Percentiles rank a stretch among this genome's conserved stretches.
Conservation (phyloP, 768 basidiomycete species). For the Naganishia vishniacii region DNA sequence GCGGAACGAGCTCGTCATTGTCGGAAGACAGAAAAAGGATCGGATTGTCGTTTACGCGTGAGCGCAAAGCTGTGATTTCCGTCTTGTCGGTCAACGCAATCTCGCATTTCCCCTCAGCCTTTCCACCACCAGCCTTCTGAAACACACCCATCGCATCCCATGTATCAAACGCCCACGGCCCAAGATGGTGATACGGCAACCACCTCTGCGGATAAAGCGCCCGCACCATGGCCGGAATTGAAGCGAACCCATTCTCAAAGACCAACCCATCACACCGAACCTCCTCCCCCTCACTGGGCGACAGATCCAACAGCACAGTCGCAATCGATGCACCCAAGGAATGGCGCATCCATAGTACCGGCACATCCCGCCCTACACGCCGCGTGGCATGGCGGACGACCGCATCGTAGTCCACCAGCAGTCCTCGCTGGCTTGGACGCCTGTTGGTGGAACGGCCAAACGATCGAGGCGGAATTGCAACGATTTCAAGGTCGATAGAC, state of each 20-base stretch:
- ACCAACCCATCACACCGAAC: slow-evolving; percentile 47
- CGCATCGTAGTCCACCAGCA: slow-evolving; percentile 51
- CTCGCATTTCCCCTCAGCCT: no score
- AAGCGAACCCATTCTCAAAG: slow-evolving; percentile 56
- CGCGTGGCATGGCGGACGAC: slow-evolving; percentile 46
- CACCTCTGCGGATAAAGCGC: slow-evolving; percentile 54
- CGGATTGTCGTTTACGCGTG: background rate
- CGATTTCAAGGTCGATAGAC: slow-evolving; percentile 36
- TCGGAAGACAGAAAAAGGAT: slow-evolving; percentile 38
- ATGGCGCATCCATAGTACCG: slow-evolving; percentile 53
- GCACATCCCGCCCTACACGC: slow-evolving; percentile 38
- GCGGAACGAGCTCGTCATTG: slow-evolving; percentile 54
- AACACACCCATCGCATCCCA: slow-evolving; percentile 53
- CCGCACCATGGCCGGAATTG: slow-evolving; percentile 53
- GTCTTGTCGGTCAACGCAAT: no score
- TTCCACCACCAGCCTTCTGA: slow-evolving; percentile 1
- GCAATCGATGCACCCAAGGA: slow-evolving; percentile 55
- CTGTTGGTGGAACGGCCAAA: slow-evolving; percentile 54
- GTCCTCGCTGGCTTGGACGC: slow-evolving; percentile 50
- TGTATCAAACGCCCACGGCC: slow-evolving; percentile 51
- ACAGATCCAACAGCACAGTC: slow-evolving; percentile 49
- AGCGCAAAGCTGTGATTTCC: no score
- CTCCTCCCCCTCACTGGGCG: background rate
- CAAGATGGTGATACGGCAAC: slow-evolving; percentile 56
- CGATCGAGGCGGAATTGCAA: slow-evolving; percentile 54